Base-by-base conservation (phyloP, 768 basidiomycete species). In the Russula olivacea region DNA sequence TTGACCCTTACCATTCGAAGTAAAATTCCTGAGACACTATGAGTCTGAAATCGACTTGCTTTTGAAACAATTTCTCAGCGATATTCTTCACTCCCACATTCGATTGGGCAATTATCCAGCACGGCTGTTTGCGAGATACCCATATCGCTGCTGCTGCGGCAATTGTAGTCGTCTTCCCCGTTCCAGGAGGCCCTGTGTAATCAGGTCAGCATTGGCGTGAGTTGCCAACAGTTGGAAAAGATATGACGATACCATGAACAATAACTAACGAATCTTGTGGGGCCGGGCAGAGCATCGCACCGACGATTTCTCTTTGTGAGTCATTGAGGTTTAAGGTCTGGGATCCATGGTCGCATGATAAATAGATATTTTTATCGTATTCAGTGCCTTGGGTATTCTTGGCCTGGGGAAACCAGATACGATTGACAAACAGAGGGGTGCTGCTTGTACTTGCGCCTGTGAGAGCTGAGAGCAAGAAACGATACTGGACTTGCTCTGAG, bases 71-170 rank as follows among this genome's bases (percentile, higher is more conserved):
- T 72, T 86, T 88, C 69, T 86, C 82, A 40, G 88, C 90, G 72
- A 92, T 91, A 66, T 92, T 92, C 72, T 90, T 90, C 28, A 92
- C 90, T 12, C 87, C 90, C 51, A 91, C 83, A 74, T 92, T 92
- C 19, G 87, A 88, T 67, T 92, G 87, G 12, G 90, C 88, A 68
- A 89, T 75, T 8, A 92, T 81, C 86, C 88, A 92, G 3, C 89
- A 69, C 0, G 68, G 43, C 21, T 11, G 4, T 58, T n/a, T 11
- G 17, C 32, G 32, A 25, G 25, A 14, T 25, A 30, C n/a, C 64
- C 64, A 65, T 40, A 58, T 41, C 19, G 30, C 55, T 15, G 61
- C 64, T 17, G 64, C 61, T 4, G 51, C 45, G 1, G 61, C 32
- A n/a, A 65, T 65, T 8, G 64, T 63, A n/a, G 64, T 65, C 14